These are phyloP conservation scores for Quercus alba DNA, from an alignment of 306 rosid species.

Conservation along the genomic window DNA sequence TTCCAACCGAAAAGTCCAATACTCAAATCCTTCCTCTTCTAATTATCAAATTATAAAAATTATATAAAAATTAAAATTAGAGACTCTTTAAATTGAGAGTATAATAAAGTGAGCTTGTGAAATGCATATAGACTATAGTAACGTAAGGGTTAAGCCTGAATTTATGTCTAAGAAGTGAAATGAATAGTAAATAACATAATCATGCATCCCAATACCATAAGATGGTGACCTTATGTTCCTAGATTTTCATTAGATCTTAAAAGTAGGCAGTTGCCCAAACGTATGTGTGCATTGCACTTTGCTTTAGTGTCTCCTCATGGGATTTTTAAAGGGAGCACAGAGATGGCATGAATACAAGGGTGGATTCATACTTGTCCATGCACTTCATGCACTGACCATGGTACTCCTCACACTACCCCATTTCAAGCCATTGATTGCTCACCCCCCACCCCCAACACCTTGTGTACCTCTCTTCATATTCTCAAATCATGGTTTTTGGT, in stretches of 20 bases:
- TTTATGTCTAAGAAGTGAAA: neutral
- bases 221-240: neutral
- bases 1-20: too few species aligned
- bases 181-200: neutral
- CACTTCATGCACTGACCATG: conserved; percentile 13
- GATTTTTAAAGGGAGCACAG: conserved; percentile 3
- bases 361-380: conserved; percentile 10
- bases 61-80: neutral
- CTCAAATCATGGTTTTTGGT: neutral
- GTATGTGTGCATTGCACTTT: neutral
- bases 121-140: neutral
- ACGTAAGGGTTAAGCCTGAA: neutral
- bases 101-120: too few species aligned
- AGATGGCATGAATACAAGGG: conserved; percentile 42
- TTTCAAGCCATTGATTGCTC: conserved; percentile 37
- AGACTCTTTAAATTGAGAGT: neutral
- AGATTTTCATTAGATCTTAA: neutral
- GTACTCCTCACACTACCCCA: conserved; percentile 25
- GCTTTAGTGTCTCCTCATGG: neutral
- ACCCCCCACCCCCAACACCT: neutral
- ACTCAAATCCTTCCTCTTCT: too few species aligned
- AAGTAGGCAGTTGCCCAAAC: neutral
- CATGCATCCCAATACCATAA: neutral
- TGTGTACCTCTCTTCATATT: neutral
- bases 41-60: too few species aligned